Percentiles rank a stretch among this genome's conserved stretches.
phyloP scores from a whole-genome alignment of 2,329 filamentous ascomycete genomes.

The Talaromyces sp. region DNA sequence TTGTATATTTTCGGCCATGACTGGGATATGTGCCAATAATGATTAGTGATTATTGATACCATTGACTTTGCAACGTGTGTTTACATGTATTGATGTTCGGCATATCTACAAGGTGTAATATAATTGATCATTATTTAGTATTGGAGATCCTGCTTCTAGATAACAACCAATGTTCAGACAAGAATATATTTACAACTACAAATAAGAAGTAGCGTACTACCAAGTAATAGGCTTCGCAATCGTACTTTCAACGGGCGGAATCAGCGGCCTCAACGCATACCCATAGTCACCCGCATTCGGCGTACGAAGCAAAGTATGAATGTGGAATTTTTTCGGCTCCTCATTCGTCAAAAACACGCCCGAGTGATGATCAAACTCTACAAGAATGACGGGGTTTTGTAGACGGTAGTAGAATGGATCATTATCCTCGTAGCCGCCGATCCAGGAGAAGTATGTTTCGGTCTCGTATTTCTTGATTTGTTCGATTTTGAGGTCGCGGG shows the following conservation, averaged over 20 bases:
- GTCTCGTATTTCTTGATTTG: constrained; percentile 55
- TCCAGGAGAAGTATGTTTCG: constrained; percentile 79
- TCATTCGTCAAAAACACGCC: constrained; percentile 72
- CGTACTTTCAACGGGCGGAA: constrained; percentile 35
- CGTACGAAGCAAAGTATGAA: constrained; percentile 68
- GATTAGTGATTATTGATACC: constrained; percentile 11
- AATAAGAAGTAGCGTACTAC: constrained; percentile 13
- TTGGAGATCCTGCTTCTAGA: too few species aligned
- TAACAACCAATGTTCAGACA: not conserved
- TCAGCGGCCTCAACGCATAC: constrained; percentile 45
- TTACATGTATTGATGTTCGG: not conserved
- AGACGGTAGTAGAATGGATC: constrained; percentile 77
- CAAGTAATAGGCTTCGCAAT: constrained; percentile 38
- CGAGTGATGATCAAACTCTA: constrained; percentile 78
- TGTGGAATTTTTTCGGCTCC: constrained; percentile 73
- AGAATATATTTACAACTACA: not conserved
- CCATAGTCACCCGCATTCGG: constrained; percentile 78
- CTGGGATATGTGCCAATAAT: constrained; percentile 7
- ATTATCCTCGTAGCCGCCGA: constrained; percentile 63
- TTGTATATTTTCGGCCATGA: not conserved
- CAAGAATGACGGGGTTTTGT: constrained; percentile 69
- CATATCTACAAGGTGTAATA: not conserved
- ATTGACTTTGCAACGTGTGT: not conserved
- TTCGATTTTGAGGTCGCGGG: constrained; percentile 46
- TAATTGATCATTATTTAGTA: too few species aligned